Evolutionary conservation across 805 yeast genomes (phyloP).

Genomic region (Debaryomyces maramus): DNA sequence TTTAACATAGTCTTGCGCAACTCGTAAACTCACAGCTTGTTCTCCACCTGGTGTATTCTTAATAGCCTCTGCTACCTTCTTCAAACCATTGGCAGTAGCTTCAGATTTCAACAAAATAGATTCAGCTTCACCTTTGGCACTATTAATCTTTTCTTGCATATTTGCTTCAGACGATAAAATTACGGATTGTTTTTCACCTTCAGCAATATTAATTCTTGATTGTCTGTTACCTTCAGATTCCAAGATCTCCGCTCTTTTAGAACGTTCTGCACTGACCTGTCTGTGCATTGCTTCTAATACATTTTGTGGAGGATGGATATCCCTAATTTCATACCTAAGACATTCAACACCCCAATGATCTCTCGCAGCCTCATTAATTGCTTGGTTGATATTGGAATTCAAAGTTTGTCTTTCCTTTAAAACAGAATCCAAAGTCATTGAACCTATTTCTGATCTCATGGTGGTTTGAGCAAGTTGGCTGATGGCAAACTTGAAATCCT

Average conservation of each 20-base stretch:
- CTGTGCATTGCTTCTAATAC: constrained; percentile 90
- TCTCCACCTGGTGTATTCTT: constrained; percentile 65
- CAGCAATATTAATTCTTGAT: constrained; percentile 77
- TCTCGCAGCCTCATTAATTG: constrained; percentile 78
- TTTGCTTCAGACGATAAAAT: constrained; percentile 77
- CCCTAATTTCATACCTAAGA: constrained; percentile 82
- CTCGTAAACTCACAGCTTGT: constrained; percentile 75
- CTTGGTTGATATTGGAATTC: constrained; percentile 71
- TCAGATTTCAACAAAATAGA: constrained; percentile 62
- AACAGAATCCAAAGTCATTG: constrained; percentile 74
- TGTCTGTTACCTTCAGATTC: constrained; percentile 85
- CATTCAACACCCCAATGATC: constrained; percentile 83
- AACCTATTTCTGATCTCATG: constrained; percentile 88
- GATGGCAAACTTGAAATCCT: constrained; percentile 83
- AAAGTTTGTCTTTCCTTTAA: constrained; percentile 72
- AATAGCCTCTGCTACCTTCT: constrained; percentile 65
- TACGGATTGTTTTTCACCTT: constrained; percentile 71
- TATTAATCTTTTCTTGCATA: constrained; percentile 60
- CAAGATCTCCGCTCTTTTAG: constrained; percentile 82
- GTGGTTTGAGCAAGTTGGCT: constrained; percentile 87
- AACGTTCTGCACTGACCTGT: constrained; percentile 83
- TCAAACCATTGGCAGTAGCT: constrained; percentile 75
- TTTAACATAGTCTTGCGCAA: constrained; percentile 81
- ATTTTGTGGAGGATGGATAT: constrained; percentile 82
- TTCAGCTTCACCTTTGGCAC: constrained; percentile 74